Conservation (phyloP, 768 basidiomycete genomes). For the Boletus fagicola region DNA sequence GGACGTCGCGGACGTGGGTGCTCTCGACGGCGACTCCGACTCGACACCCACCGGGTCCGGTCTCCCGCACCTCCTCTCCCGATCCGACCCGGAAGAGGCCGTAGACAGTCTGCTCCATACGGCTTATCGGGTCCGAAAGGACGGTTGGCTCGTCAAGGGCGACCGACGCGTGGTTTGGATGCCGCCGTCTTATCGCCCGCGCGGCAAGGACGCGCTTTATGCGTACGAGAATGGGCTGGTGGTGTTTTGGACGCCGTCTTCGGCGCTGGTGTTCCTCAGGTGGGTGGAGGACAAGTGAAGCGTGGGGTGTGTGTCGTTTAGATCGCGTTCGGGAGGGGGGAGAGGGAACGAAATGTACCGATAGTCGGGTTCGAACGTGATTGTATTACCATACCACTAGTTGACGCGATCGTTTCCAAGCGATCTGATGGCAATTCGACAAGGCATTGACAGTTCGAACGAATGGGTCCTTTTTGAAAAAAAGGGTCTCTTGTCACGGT, state of each 20-base stretch:
- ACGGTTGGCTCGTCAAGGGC: slow-evolving; percentile 21
- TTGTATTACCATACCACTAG: no score
- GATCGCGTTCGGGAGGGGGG: no score
- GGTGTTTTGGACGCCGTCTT: not conserved
- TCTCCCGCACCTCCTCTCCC: slow-evolving; percentile 6
- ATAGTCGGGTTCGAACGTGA: no score
- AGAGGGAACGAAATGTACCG: no score
- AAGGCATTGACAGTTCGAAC: not conserved
- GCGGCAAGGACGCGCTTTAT: slow-evolving; percentile 3
- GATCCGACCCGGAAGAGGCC: not conserved
- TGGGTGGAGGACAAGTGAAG: not conserved
- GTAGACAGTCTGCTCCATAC: slow-evolving; percentile 8
- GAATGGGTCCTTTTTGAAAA: no score
- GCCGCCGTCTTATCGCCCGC: not conserved
- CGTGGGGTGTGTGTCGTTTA: no score
- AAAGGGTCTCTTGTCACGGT: not conserved
- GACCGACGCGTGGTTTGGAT: slow-evolving; percentile 20
- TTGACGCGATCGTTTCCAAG: no score
- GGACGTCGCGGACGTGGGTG: not conserved
- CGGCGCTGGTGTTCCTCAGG: not conserved
- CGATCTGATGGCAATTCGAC: no score
- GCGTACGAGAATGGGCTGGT: slow-evolving; percentile 11
- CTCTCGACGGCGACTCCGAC: no score
- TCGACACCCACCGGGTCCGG: no score
- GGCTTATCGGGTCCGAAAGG: slow-evolving; percentile 12